Percentiles rank a stretch among this genome's conserved stretches.
These are phyloP conservation scores for Blastobotrys parvus DNA, from an alignment of 805 yeast genomes.

Conservation along the genomic window DNA sequence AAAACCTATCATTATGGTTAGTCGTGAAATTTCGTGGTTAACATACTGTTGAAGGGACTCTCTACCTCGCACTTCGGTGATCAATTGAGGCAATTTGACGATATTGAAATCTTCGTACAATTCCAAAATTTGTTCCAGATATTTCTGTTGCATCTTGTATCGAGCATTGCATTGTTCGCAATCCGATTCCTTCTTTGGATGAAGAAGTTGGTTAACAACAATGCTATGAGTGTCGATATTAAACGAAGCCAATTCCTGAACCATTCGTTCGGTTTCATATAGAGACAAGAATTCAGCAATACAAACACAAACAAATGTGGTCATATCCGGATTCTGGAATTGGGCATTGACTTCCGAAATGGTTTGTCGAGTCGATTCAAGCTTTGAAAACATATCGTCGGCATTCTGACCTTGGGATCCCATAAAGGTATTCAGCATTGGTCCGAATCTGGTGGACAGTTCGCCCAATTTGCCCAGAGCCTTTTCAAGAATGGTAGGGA, in stretches of 20 bases:
- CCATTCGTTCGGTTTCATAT: slow-evolving; percentile 95
- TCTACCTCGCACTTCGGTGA: slow-evolving; percentile 90
- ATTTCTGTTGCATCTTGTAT: slow-evolving; percentile 93
- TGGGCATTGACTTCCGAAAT: slow-evolving; percentile 88
- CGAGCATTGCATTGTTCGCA: slow-evolving; percentile 91
- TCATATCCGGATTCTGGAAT: slow-evolving; percentile 90
- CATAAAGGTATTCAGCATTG: slow-evolving; percentile 72
- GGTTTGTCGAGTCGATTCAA: slow-evolving; percentile 69
- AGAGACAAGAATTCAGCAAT: slow-evolving; percentile 93
- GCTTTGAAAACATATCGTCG: slow-evolving; percentile 65
- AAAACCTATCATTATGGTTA: slow-evolving; percentile 35
- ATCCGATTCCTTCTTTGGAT: slow-evolving; percentile 59
- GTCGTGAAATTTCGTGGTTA: background rate
- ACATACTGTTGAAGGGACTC: slow-evolving; percentile 57
- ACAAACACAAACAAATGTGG: slow-evolving; percentile 91
- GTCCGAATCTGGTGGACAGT: slow-evolving; percentile 80
- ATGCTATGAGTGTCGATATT: slow-evolving; percentile 96
- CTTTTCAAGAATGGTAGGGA: slow-evolving; percentile 87
- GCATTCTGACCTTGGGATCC: slow-evolving; percentile 42
- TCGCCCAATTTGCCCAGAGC: slow-evolving; percentile 81
- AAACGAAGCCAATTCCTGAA: slow-evolving; percentile 90
- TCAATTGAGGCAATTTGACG: slow-evolving; percentile 90
- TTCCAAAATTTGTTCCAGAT: slow-evolving; percentile 90
- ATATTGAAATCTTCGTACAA: slow-evolving; percentile 95
- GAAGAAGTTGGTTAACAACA: slow-evolving; percentile 87